Evolutionary conservation across 225 moss, liverwort and hornwort species (phyloP), one percentile per base, ranked within the genome.

Genomic region (Marchantia polymorpha): DNA sequence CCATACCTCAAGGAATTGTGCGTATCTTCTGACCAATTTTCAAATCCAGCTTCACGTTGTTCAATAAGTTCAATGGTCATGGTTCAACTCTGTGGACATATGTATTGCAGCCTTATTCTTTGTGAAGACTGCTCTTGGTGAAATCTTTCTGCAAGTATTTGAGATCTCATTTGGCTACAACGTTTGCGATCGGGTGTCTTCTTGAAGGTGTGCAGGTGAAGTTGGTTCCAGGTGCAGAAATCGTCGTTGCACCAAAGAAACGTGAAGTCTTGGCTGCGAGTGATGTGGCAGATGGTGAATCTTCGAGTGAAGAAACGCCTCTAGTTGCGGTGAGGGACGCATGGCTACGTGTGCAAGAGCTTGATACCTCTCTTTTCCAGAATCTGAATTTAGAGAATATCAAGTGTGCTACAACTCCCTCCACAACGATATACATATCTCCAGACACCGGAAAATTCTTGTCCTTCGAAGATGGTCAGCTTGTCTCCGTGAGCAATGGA

Each of bases 321-420:
- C 20, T 78, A 15, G 52, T 79, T 78, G 79, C 82, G 82, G 79
- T 56, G 10, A 85, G 83, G 71, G 88, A 90, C 52, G 87, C 90
- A 27, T 99, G 92, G 92, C 88, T 99, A 64, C 93, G 99, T 64
- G 84, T 95, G 72, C 99, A 99, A 81, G 99, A 99, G 83, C 81
- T 99, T 63, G 86, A 95, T 81, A 77, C 90, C 50, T 88, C 92
- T 64, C 81, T 99, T 85, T 31, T 81, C 60, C 88, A 87, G 77
- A 79, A 77, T 26, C 66, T 93, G 86, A 78, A 88, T 65, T 56
- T 95, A 68, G 85, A 83, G 74, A 85, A 86, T 58, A 39, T 89
- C 64, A 84, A 80, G 69, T 95, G 92, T 79, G 85, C 83, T 72
- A 99, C 90, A 76, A 89, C 90, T 75, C 99, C 99, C 25, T 91